Evolutionary conservation across 2,329 filamentous ascomycete species (phyloP), one percentile per base, ranked within the genome.

Genomic region (Hymenoscyphus scutula): DNA sequence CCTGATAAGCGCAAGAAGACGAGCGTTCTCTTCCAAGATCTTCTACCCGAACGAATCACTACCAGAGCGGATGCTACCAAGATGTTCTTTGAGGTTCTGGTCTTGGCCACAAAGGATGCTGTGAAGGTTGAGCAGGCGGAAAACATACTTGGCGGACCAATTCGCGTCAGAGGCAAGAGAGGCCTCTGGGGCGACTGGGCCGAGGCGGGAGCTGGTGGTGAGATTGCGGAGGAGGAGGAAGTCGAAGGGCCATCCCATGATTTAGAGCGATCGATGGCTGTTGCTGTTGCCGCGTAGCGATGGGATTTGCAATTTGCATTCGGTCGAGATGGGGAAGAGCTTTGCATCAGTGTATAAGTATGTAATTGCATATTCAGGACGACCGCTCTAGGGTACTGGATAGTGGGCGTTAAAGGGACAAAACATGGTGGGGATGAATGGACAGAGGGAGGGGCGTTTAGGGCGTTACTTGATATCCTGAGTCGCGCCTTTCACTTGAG

Each of bases 171-270:
- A 68, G 92, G 90, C 63, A 99, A 99, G 84, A 86, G 91, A 70
- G 94, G 91, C n/a, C 87, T 99, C 2, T 99, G 95, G 94, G 95
- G 94, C 59, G 87, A 89, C 41, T 99, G 95, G 95, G 95, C 95
- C 0, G 95, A 98, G 80, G 81, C 82, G 41, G 85, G 88, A 74
- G 85, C 85, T 53, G 85, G 85, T 63, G 85, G 85, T 57, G 84
- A 87, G 74, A 85, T 86, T 25, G 63, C 63, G 48, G 65, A 62
- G 38, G 70, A 72, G 59, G 70, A 72, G 37, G 62, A 70, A 59
- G 32, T 58, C n/a, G n/a, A n/a, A 10, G 68, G 64, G 37, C 70
- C 69, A 13, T 66, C 63, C 11, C 59, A 62, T 59, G 60, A 60
- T 54, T 61, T 69, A 6, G 65, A 68, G 57, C 57, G 54, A 25